Base-by-base conservation (phyloP, 345 rosid species). In the Populus simonii region DNA sequence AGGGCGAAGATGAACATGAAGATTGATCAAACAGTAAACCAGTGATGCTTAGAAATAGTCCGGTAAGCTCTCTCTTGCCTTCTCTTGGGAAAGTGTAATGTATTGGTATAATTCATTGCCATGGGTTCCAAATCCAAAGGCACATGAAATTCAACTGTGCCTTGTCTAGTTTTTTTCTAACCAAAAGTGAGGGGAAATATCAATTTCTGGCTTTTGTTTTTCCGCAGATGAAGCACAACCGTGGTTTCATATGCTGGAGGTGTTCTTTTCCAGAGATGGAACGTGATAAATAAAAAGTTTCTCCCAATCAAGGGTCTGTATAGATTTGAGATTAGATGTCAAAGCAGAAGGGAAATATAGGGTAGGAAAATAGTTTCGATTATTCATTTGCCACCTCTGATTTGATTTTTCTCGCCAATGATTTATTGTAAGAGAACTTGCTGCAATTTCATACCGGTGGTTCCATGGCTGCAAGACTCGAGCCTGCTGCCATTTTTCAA, bases 1-100 rank as follows among this genome's bases (percentile, higher is more conserved):
- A 84, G 80, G 83, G 75, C 43, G 89, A 86, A 79, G 82, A 80
- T 78, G 86, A 87, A 63, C 87, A 87, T 63, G 89, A 87, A 82
- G 89, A 87, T 82, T 87, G 81, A 86, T 68, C 68, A 20, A 65
- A 59, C 9, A 22, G 25, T 29, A 27, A 47, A 45, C 68, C 41
- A 18, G 68, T 16, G 66, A 61, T 9, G 0, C 17, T 33, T 33
- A 12, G n/a, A 61, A 23, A 17, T 15, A 1, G 5, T 47, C 65
- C 16, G 8, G 66, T 17, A n/a, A 29, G 27, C 10, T 18, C 29
- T 39, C 1, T 7, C 27, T n/a, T 33, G 6, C 10, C 23, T 57
- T 59, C 12, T 23, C 33, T 12, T 15, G 17, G 20, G 33, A n/a
- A 68, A 57, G 20, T 73, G 43, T 8, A 29, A 13, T 23, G 55